phyloP scores from a whole-genome alignment of 2,329 filamentous ascomycete species.

The Penicillium sp. region DNA sequence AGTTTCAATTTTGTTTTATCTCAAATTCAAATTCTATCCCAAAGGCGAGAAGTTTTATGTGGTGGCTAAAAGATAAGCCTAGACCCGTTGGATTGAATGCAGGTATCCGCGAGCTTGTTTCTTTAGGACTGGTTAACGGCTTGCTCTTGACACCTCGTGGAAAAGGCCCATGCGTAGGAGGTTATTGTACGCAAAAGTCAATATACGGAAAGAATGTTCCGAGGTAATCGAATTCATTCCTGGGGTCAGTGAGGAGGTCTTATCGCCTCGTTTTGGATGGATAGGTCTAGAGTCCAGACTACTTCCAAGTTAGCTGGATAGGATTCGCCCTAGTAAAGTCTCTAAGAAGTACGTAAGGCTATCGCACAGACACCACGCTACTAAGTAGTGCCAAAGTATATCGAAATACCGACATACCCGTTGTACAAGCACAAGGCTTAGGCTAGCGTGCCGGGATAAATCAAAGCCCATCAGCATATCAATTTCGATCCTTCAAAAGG shows the following conservation, averaged over 20 bases:
- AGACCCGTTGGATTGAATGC: conserved; percentile 8
- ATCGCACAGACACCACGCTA: background rate
- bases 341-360: background rate
- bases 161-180: background rate
- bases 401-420: background rate
- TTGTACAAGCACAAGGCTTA: background rate
- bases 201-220: background rate
- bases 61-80: background rate
- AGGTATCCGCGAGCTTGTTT: conserved; percentile 12
- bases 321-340: background rate
- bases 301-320: background rate
- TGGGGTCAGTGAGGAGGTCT: background rate
- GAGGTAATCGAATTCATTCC: background rate
- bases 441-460: no score
- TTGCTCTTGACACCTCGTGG: background rate
- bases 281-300: background rate
- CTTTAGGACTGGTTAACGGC: background rate
- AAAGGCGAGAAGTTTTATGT: background rate
- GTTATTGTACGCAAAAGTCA: background rate
- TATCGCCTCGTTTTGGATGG: background rate
- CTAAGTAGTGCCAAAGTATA: background rate
- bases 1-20: background rate
- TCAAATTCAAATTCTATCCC: background rate
- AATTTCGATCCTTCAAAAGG: no score
- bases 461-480: background rate